phyloP scores from a whole-genome alignment of 306 rosid genomes.

The Dalbergia oliveri region DNA sequence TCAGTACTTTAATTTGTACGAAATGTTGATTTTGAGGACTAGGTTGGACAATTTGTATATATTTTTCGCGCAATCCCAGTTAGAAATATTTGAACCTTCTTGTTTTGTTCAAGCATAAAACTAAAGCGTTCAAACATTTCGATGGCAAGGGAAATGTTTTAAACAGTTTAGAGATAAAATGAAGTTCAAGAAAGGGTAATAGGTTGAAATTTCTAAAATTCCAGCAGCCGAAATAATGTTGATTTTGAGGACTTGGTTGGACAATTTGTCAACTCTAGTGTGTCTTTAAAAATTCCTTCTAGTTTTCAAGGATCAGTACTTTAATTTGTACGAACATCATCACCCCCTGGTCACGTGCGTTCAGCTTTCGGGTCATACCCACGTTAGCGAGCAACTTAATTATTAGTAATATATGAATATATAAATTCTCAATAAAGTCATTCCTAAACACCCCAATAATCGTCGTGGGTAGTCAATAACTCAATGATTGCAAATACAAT shows the following conservation, averaged over 20 bases:
- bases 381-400: conserved; percentile 11
- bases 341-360: conserved; percentile 47
- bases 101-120: no score
- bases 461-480: conserved; percentile 17
- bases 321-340: conserved; percentile 38
- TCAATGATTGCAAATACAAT: conserved; percentile 27
- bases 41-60: no score
- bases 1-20: conserved; percentile 44
- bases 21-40: not conserved
- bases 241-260: not conserved
- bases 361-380: conserved; percentile 30
- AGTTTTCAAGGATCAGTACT: conserved; percentile 14
- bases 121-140: no score
- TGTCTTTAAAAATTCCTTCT: not conserved
- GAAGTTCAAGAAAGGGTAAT: not conserved
- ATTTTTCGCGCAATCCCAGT: not conserved
- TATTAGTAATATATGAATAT: not conserved
- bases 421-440: not conserved
- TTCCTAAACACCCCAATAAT: not conserved
- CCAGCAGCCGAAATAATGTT: conserved; percentile 33
- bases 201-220: conserved; percentile 1
- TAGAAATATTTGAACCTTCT: no score
- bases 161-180: not conserved
- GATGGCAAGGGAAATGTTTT: not conserved
- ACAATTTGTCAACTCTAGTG: not conserved